Evolutionary conservation across 2,329 filamentous ascomycete genomes (phyloP), one percentile per base, ranked within the genome.

Genomic region (Hypoxylon rubiginosum): DNA sequence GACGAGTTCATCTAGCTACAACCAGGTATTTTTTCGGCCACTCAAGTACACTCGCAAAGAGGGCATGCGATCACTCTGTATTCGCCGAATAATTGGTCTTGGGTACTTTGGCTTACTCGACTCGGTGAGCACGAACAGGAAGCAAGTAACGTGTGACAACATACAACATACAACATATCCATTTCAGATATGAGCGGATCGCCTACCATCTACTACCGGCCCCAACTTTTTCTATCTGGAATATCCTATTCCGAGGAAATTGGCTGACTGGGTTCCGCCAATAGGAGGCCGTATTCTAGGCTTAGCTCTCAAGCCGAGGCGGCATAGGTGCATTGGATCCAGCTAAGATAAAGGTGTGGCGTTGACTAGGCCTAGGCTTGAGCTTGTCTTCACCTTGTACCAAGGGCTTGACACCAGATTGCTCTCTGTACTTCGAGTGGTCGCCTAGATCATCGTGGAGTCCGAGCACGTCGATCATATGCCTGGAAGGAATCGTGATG

Each of bases 271-370:
- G 51, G 9, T 13, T 26, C 41, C 32, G 36, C 58, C 51, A 66
- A 66, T 68, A 55, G 53, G 46, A 64, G 51, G 26, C 15, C 26
- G 17, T 21, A 7, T 17, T 6, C 43, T 30, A 32, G 43, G 34
- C 28, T 46, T 58, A 21, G 50, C n/a, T 39, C 60, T 21, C 39
- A 41, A 41, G 24, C 41, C 41, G 36, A 50, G 36, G 30, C 45
- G 52, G 24, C 48, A 60, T 62, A 45, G 56, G 30, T 19, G 34
- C 54, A n/a, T 58, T 56, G 15, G 34, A 39, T 30, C 11, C 32
- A 45, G 26, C 55, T n/a, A 45, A 64, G 57, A 67, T 62, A 67
- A 64, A 26, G 52, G 41, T 63, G 58, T 60, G 52, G 32, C 62
- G 58, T 60, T 28, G 19, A 28, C 32, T 11, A 45, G 55, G 28